A percentile compares a stretch with the other conserved stretches of the same genome.
Evolutionary conservation across 2,329 filamentous ascomycete species (phyloP).

Genomic region (Penicillium verrucosum): DNA sequence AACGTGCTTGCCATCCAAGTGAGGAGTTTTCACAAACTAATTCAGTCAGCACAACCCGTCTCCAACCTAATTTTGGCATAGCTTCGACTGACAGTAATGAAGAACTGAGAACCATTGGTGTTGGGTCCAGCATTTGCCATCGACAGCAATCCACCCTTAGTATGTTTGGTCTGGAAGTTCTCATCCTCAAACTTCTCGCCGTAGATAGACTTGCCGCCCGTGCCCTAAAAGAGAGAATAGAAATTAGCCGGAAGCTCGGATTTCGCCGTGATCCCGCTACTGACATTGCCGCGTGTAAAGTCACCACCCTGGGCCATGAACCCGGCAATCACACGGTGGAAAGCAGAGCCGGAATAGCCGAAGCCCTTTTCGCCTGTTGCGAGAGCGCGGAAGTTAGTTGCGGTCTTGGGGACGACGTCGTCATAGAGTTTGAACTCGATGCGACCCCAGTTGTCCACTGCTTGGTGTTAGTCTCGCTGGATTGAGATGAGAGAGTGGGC

Average conservation of each 20-base stretch:
- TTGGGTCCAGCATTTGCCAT: conserved; percentile 92
- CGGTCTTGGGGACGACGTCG: conserved; percentile 79
- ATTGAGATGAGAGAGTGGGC: no score
- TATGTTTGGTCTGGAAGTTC: conserved; percentile 76
- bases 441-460: conserved; percentile 51
- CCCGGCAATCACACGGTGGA: conserved; percentile 84
- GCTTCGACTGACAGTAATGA: conserved; percentile 55
- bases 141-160: conserved; percentile 70
- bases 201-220: conserved; percentile 87
- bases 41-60: background rate
- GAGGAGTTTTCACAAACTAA: conserved; percentile 51
- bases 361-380: conserved; percentile 77
- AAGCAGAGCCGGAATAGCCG: conserved; percentile 74
- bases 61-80: background rate
- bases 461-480: background rate
- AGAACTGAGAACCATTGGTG: conserved; percentile 73
- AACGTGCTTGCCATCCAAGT: conserved; percentile 63
- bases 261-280: conserved; percentile 32
- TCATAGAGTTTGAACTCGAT: conserved; percentile 85
- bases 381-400: conserved; percentile 74
- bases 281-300: conserved; percentile 84
- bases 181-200: conserved; percentile 87
- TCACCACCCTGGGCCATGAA: conserved; percentile 95
- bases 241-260: background rate
- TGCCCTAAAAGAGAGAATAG: conserved; percentile 58